These are phyloP conservation scores for Pichia sp. DNA, from an alignment of 1,139 yeast genomes.

Conservation along the genomic window DNA sequence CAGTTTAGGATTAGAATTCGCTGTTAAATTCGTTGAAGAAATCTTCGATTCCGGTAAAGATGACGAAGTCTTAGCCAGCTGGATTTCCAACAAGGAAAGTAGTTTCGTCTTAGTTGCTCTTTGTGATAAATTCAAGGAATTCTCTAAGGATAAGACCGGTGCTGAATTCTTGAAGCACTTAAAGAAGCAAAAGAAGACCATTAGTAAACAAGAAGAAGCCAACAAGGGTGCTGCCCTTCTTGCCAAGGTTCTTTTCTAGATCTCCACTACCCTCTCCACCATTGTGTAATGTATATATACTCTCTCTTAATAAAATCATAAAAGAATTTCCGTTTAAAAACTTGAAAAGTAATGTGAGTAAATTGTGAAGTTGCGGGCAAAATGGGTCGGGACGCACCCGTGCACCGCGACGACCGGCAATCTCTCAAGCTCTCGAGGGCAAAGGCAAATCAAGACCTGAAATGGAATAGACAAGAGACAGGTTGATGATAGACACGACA, in stretches of 20 bases:
- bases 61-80: constrained; percentile 49
- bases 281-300: not conserved
- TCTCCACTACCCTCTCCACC: not conserved
- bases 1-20: constrained; percentile 63
- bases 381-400: no score
- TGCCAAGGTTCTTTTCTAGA: constrained; percentile 34
- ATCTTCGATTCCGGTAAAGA: constrained; percentile 45
- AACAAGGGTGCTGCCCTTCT: constrained; percentile 84
- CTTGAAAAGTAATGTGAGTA: no score
- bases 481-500: no score
- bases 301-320: not conserved
- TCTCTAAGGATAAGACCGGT: constrained; percentile 36
- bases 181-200: constrained; percentile 49
- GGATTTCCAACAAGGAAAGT: constrained; percentile 71
- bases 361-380: no score
- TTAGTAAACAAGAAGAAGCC: constrained; percentile 45
- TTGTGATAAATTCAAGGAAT: constrained; percentile 46
- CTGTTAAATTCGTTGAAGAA: constrained; percentile 51
- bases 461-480: not conserved
- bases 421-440: not conserved
- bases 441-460: not conserved
- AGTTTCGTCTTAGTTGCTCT: constrained; percentile 79
- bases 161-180: constrained; percentile 52
- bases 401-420: not conserved
- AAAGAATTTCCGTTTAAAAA: not conserved